Evolutionary conservation across 1,284 basidiomycete genomes (phyloP), one percentile per base, ranked within the genome.

Genomic region (Austroboletus olivaceoglutinosus): DNA sequence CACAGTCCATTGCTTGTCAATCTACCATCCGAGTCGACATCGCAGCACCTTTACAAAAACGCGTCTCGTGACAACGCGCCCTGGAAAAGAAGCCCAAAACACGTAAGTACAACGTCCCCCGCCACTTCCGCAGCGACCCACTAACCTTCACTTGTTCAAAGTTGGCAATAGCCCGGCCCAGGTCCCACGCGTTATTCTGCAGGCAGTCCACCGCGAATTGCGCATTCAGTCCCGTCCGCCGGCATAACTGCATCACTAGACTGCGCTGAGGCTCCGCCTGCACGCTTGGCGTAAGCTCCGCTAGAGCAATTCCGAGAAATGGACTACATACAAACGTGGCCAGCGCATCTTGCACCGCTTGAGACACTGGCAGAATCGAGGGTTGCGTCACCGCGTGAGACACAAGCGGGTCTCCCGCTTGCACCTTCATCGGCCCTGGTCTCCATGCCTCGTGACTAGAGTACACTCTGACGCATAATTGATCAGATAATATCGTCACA

Each of bases 401-500:
- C 58, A 64, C n/a, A 27, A 54, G 74, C 70, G 55, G 5, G 11
- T 61, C 62, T 49, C 67, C 70, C 27, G 73, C 74, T 54, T 89
- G 85, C 11, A 89, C 83, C 22, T 78, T 73, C 73, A 91, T 76
- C 13, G 83, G 81, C 11, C 89, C 88, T 31, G 81, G 77, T 56
- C 69, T 74, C 89, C 89, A 97, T 2, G 91, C 89, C 42, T 85
- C 83, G 36, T 83, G 83, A 60, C 83, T 89, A 8, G 93, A 90
- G 70, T 93, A 97, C 21, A 78, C 81, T 39, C 94, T 86, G 40
- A 98, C 76, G 19, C 84, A 86, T 68, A 91, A 81, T 60, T 90
- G 86, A 68, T 99, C 96, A 21, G 92, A 95, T 8, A 98, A 74
- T 59, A 99, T 88, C 45, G 86, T 76, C 57, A 94, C 89, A 33